Evolutionary conservation across 1,284 basidiomycete species (phyloP), one percentile per base, ranked within the genome.

Genomic region (Afroboletus lepidellus): DNA sequence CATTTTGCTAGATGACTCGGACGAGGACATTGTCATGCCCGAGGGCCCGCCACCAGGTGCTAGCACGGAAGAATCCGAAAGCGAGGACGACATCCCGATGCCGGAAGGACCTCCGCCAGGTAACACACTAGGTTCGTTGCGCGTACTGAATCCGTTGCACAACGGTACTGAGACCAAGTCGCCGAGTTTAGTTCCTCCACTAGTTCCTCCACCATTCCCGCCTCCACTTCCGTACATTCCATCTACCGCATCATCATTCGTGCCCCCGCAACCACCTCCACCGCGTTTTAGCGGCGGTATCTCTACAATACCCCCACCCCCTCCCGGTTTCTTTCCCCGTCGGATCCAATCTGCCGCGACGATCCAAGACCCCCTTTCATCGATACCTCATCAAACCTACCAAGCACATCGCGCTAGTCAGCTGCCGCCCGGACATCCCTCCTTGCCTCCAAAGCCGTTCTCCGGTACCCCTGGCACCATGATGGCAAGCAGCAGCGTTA

Each of bases 61-160:
- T 24, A 58, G 64, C 21, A 74, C 78, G 46, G 72, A 77, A 46
- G 65, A 67, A 9, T 74, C 76, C 2, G 55, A 55, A 29, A 44
- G 76, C 43, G 90, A 92, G 54, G 88, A 92, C 59, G 92, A 93
- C 54, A 92, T 94, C 39, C 81, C 83, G 13, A 87, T 95, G 85
- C 93, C 93, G 9, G 87, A 87, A 48, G 92, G 87, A 0, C 88
- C 85, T 36, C 87, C 87, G 29, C 90, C 90, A 0, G 52, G 50
- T 30, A 21, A 18, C 38, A n/a, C 54, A 21, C 57, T 63, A 60
- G 55, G 65, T 60, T 56, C 50, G 52, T 60, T 48, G 46, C 45
- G 39, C 48, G 37, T 42, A 0, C 42, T 55, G 18, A 50, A 27
- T 52, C 13, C 32, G 27, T 45, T 37, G 25, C 13, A 21, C 52